Evolutionary conservation across 352 stramenopile species (phyloP), one percentile per base, ranked within the genome.

Genomic region (Thalassiosira mediterranea): DNA sequence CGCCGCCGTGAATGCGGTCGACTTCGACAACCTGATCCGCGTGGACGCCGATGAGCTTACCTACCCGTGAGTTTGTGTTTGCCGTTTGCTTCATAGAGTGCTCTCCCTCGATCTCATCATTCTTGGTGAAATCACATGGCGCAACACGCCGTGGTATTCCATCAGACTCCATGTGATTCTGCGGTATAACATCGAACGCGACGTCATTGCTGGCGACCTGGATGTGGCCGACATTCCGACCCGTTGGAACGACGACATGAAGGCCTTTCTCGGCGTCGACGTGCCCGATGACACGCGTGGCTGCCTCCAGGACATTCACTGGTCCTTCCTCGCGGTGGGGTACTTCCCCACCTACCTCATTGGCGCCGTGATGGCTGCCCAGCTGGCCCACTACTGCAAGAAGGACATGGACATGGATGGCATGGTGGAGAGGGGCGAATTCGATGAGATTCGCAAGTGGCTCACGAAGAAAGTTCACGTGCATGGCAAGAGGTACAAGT

Each of bases 311-410:
- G 90, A 95, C 72, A 87, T 94, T 60, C 90, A 95, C 69, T 95
- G 90, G 90, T 79, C 29, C 23, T 77, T 29, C 23, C 57, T 91
- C 8, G 87, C 88, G 1, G 85, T 92, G 73, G 89, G 90, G 34
- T 95, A 95, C 60, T 95, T 95, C 63, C 90, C 90, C 15, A 92
- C 83, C 0, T 95, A 95, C 68, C 74, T 93, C 25, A 64, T 95
- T 23, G 88, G 90, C 21, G 54, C 89, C 2, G 82, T 91, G 32
- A 80, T 86, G 51, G 88, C 88, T 2, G 87, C 87, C 0, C 90
- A 95, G 73, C 51, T 93, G 17, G 74, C 77, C 38, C 69, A 88
- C 15, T 89, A 88, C 56, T 88, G 79, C 52, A 19, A 70, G 38
- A 58, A 69, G n/a, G 86, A 92, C 49, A 72, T 93, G 7, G 52